Evolutionary conservation across 805 yeast species (phyloP).

Genomic region (Schwanniomyces polymorphus): DNA sequence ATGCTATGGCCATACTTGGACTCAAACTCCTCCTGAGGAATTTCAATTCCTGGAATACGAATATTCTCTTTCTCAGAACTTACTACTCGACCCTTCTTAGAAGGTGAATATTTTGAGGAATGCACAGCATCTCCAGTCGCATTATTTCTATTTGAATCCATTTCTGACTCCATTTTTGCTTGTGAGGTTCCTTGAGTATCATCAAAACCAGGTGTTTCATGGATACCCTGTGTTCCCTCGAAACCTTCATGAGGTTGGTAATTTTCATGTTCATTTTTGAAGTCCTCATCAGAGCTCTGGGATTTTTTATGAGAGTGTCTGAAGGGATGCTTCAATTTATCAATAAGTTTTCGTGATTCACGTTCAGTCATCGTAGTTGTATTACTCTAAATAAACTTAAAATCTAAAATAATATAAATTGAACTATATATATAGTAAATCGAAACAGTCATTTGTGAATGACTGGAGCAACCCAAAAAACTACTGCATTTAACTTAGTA

Average conservation of each 20-base stretch:
- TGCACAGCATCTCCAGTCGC: neutral
- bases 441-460: neutral
- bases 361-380: constrained; percentile 3
- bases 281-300: neutral
- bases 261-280: neutral
- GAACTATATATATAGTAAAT: neutral
- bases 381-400: neutral
- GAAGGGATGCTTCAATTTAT: constrained; percentile 24
- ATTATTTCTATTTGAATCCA: neutral
- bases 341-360: constrained; percentile 17
- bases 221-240: neutral
- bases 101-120: neutral
- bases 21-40: neutral
- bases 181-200: neutral
- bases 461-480: neutral
- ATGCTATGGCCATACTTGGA: neutral
- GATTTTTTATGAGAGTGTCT: constrained; percentile 8
- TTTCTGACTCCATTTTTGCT: too few relatives aligned
- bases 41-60: neutral
- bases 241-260: neutral
- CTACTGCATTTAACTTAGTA: neutral
- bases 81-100: neutral
- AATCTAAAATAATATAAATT: neutral
- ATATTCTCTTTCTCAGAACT: neutral
- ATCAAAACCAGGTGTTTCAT: neutral